Evolutionary conservation across 352 stramenopile genomes (phyloP).

Genomic region (Elongisporangium anandrum): DNA sequence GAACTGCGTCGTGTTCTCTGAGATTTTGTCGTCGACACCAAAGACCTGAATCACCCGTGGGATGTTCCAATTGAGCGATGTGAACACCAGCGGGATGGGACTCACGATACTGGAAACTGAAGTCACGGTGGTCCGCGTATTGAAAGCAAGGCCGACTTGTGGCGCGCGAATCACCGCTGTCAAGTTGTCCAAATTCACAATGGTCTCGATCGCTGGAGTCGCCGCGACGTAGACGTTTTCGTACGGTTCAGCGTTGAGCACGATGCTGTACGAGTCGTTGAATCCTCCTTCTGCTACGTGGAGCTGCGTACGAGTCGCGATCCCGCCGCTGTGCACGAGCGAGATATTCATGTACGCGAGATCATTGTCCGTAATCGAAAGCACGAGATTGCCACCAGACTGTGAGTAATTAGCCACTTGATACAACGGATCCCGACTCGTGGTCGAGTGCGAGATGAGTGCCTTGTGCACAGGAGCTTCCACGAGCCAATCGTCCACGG

Average conservation of each 20-base stretch:
- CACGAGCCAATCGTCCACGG: constrained; percentile 59
- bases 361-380: constrained; percentile 67
- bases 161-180: constrained; percentile 18
- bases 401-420: constrained; percentile 21
- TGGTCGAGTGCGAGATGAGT: constrained; percentile 42
- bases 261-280: constrained; percentile 67
- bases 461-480: constrained; percentile 44
- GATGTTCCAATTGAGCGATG: constrained; percentile 50
- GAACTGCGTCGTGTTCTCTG: constrained; percentile 56
- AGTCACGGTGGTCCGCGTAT: constrained; percentile 7
- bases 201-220: constrained; percentile 29
- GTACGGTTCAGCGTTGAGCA: constrained; percentile 59
- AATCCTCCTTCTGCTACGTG: constrained; percentile 73
- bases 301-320: constrained; percentile 18
- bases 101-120: constrained; percentile 7
- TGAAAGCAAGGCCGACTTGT: constrained; percentile 26
- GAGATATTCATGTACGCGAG: constrained; percentile 60
- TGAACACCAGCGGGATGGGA: constrained; percentile 50
- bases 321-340: constrained; percentile 14
- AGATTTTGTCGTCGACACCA: constrained; percentile 54
- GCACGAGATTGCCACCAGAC: constrained; percentile 16
- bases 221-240: constrained; percentile 48
- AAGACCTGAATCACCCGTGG: constrained; percentile 42
- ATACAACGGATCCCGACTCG: constrained; percentile 48
- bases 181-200: constrained; percentile 28